Evolutionary conservation across 1,284 basidiomycete genomes (phyloP).

Genomic region (Ustanciosporium gigantosporum): DNA sequence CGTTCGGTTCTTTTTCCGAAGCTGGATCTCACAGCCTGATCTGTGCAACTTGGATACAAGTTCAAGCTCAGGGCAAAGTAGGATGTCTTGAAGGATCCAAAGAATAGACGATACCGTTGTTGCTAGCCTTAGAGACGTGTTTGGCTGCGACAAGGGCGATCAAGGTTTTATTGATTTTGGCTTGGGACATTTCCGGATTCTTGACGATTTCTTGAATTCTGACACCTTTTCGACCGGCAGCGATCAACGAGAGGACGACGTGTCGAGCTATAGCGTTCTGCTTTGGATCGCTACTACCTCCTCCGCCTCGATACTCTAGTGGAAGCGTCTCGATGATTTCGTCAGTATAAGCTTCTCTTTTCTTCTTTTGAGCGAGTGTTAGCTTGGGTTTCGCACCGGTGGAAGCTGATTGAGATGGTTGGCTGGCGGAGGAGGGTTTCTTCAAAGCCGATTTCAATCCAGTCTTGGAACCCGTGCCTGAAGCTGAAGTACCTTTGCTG

Average conservation of each 20-base stretch:
- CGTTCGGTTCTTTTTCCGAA: too few species aligned
- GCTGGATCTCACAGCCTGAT: too few species aligned
- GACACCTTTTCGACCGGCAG: constrained; percentile 43
- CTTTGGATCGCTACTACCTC: constrained; percentile 74
- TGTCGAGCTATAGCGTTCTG: constrained; percentile 48
- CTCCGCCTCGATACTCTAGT: constrained; percentile 82
- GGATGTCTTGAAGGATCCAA: constrained; percentile 47
- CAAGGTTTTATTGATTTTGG: constrained; percentile 86
- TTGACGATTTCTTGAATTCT: constrained; percentile 73
- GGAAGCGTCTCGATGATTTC: constrained; percentile 78
- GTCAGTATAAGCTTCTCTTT: constrained; percentile 46
- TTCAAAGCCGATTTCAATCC: constrained; percentile 36
- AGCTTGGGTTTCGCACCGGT: constrained; percentile 68
- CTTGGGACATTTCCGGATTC: constrained; percentile 80
- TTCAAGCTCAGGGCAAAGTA: constrained; percentile 29
- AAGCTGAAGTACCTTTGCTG: background rate
- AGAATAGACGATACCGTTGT: constrained; percentile 58
- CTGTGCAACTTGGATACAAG: background rate
- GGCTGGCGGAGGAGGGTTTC: constrained; percentile 20
- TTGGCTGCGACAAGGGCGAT: constrained; percentile 87
- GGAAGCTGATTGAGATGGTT: constrained; percentile 5
- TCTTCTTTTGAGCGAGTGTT: constrained; percentile 79
- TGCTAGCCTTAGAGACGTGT: constrained; percentile 71
- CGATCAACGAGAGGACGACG: constrained; percentile 53
- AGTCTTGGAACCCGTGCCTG: background rate